phyloP scores from a whole-genome alignment of 108 stramenopile species.

The Fragilaria crotonensis region DNA sequence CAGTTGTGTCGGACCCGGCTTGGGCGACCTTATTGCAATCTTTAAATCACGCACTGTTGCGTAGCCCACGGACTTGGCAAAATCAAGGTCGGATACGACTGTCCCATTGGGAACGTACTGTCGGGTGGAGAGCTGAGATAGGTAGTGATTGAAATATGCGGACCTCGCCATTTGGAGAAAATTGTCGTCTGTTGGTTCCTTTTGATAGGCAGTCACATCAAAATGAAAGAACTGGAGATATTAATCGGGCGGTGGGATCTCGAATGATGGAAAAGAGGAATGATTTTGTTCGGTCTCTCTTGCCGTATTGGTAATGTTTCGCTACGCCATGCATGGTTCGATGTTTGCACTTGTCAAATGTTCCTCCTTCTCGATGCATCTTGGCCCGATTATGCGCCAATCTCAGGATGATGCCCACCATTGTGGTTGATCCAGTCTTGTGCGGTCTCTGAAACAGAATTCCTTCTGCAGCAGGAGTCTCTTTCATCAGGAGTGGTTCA shows the following conservation, averaged over 20 bases:
- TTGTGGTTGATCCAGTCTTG: conserved; percentile 21
- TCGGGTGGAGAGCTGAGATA: background rate
- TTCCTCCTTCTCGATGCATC: background rate
- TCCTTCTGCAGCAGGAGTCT: conserved; percentile 1
- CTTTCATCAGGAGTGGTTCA: background rate
- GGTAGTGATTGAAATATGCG: background rate
- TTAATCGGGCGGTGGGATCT: background rate
- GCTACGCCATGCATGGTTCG: background rate
- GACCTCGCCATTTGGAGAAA: background rate
- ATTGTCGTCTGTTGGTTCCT: conserved; percentile 8
- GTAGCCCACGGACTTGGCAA: background rate
- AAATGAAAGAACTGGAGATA: conserved; percentile 1
- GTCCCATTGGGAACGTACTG: background rate
- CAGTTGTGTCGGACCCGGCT: background rate
- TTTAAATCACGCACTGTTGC: background rate
- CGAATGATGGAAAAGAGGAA: conserved; percentile 1
- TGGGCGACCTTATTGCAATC: background rate
- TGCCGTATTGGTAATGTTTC: background rate
- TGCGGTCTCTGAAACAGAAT: conserved; percentile 12
- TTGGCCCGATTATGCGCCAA: conserved; percentile 13
- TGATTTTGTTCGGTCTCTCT: background rate
- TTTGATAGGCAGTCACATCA: background rate
- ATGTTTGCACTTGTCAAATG: conserved; percentile 1
- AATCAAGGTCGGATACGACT: background rate
- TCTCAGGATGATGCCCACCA: conserved; percentile 13